Percentiles rank a stretch among this genome's conserved stretches.
Conservation (phyloP, 768 basidiomycete species). For the Scleroderma bovista region DNA sequence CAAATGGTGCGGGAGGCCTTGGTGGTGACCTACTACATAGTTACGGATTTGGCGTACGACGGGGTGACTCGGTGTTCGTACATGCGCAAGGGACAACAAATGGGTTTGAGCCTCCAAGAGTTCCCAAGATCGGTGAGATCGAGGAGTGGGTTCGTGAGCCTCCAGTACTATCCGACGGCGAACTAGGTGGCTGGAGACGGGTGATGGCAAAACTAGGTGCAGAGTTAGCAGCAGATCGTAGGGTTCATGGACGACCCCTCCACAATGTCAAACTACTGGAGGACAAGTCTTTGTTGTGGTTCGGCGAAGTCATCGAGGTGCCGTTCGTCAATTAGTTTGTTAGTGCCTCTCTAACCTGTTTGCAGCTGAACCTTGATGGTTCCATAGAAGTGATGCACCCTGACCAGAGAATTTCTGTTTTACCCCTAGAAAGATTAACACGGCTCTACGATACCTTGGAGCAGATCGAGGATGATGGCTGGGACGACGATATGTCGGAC, state of each 20-base stretch:
- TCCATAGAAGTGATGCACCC: conserved; percentile 69
- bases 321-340: conserved; percentile 15
- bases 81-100: conserved; percentile 68
- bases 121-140: conserved; percentile 82
- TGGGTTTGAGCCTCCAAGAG: conserved; percentile 58
- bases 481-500: conserved; percentile 37
- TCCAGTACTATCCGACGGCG: conserved; percentile 42
- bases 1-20: conserved; percentile 63
- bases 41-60: conserved; percentile 72
- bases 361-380: conserved; percentile 69
- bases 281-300: conserved; percentile 58
- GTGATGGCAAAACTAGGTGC: conserved; percentile 64
- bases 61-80: conserved; percentile 83
- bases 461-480: conserved; percentile 66
- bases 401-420: conserved; percentile 40
- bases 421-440: conserved; percentile 65
- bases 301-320: conserved; percentile 81
- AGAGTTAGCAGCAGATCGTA: conserved; percentile 45
- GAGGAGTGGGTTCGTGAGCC: conserved; percentile 73
- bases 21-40: conserved; percentile 37
- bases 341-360: conserved; percentile 2
- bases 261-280: conserved; percentile 39
- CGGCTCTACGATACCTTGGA: conserved; percentile 78
- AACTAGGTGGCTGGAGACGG: conserved; percentile 65
- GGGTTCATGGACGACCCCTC: conserved; percentile 34